These are phyloP conservation scores for Cairneyella variabilis DNA, from an alignment of 495 filamentous ascomycete genomes.

Conservation along the genomic window DNA sequence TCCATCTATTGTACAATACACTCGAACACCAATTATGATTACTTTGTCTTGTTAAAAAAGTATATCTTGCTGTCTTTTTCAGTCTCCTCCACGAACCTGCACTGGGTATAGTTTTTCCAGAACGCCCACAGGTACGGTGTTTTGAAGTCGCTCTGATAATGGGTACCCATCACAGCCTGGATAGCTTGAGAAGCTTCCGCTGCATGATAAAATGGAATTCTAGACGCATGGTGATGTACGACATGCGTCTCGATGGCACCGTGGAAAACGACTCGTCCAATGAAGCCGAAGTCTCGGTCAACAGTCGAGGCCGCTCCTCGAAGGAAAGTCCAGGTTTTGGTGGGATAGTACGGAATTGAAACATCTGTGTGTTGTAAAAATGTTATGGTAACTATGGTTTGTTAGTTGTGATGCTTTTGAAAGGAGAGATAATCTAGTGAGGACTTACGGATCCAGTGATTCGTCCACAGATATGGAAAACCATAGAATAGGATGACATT, in stretches of 20 bases:
- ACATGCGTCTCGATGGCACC: constrained; percentile 69
- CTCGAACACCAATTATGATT: too few relatives aligned
- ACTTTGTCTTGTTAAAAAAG: constrained; percentile 1
- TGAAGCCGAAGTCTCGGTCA: constrained; percentile 65
- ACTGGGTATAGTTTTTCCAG: constrained; percentile 42
- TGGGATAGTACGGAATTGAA: constrained; percentile 58
- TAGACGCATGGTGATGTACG: constrained; percentile 59
- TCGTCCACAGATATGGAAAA: constrained; percentile 54
- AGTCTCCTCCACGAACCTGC: constrained; percentile 44
- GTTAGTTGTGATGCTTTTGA: neutral
- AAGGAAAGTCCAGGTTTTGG: constrained; percentile 58
- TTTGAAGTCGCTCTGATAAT: constrained; percentile 51
- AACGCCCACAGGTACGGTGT: constrained; percentile 40
- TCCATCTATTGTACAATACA: too few relatives aligned
- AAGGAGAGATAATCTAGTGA: too few relatives aligned
- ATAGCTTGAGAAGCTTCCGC: constrained; percentile 64
- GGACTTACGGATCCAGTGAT: constrained; percentile 53
- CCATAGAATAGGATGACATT: constrained; percentile 46
- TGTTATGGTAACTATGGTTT: constrained; percentile 49
- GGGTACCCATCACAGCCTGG: constrained; percentile 56
- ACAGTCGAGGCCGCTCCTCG: constrained; percentile 63
- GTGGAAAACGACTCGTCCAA: constrained; percentile 62
- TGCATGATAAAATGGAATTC: constrained; percentile 68
- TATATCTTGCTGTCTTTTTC: constrained; percentile 19
- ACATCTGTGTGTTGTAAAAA: constrained; percentile 69